Evolutionary conservation across 306 rosid species (phyloP), one percentile per base, ranked within the genome.

Genomic region (Ormosia semicastrata): DNA sequence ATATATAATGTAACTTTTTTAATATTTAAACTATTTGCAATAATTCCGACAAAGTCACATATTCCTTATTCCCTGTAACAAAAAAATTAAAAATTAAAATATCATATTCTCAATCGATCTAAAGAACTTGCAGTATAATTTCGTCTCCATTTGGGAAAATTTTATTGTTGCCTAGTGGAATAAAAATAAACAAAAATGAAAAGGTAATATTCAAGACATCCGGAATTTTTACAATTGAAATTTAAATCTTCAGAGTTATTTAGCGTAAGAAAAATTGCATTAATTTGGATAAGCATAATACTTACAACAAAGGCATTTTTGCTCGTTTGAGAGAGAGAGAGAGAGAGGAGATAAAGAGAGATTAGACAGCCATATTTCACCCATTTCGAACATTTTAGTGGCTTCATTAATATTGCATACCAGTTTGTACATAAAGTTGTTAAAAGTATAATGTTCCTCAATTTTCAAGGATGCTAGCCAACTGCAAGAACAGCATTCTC

Each of bases 371-470:
- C 39, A 67, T 65, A 79, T 47, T 75, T 14, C 43, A 81, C 54
- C 60, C 17, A 7, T 73, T 71, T 71, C 64, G 13, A 57, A 81
- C 79, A 86, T 68, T 50, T 68, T 63, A 60, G 71, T 58, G 75
- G 78, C 86, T 64, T 70, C 81, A 46, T 85, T 77, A 41, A 77
- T 73, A 79, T 78, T 82, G 32, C 71, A 17, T 65, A 76, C 44
- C 84, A 63, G 66, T 54, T 49, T 64, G 75, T 60, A 40, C 7
- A 71, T 64, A 43, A 76, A 36, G 47, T 63, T 41, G 66, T 56
- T 50, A 46, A 64, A 65, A 43, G 73, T 52, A 78, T 60, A 40
- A 54, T 60, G 66, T 71, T 65, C 49, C 49, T 68, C 85, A 71
- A 18, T 29, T 56, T 66, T 49, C 82, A 74, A n/a, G 71, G 60